Evolutionary conservation across 2,329 filamentous ascomycete species (phyloP), one percentile per base, ranked within the genome.

Genomic region (Periconia macrospinosa): DNA sequence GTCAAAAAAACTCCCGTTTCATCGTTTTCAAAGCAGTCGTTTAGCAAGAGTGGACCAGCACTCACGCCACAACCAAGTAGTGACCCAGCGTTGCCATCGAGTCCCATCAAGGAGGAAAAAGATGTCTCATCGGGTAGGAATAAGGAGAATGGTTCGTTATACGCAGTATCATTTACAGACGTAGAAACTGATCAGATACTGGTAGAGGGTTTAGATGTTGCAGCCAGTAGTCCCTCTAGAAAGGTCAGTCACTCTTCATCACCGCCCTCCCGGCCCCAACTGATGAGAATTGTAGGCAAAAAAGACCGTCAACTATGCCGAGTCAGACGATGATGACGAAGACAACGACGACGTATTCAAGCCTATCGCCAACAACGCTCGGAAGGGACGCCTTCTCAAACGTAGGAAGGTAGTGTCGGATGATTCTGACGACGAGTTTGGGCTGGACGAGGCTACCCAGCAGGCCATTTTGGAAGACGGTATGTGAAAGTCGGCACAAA

Each of bases 1-100:
- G 50, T 45, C 17, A 66, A 64, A 69, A 65, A 57, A 69, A 66
- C 50, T 54, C 62, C 45, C 54, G 61, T 8, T 61, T 69, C 2
- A 57, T 47, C 19, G 43, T 69, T 8, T 63, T 62, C 17, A 76
- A 74, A 50, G 66, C 23, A 60, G 20, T 66, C 69, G 8, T 71
- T 76, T 52, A 49, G 61, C 41, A 60, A 57, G 51, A 70, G 76
- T 1, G 71, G 73, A 1, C 48, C 57, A 15, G 49, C 61, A 37
- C 76, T 87, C 54, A 92, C 91, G 0, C 91, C 91, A 5, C 83
- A 88, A 6, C 88, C 91, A 6, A 96, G 90, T 73, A 95, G 91
- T 74, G 91, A 95, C 74, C 83, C 82, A 35, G 72, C 85, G 23
- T 85, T 88, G 49, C 86, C 86, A 19, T 80, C 82, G 1, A 89